Percentiles rank a stretch among this genome's conserved stretches.
These are phyloP conservation scores for Colletotrichum cereale DNA, from an alignment of 2,329 filamentous ascomycete species.

Conservation along the genomic window DNA sequence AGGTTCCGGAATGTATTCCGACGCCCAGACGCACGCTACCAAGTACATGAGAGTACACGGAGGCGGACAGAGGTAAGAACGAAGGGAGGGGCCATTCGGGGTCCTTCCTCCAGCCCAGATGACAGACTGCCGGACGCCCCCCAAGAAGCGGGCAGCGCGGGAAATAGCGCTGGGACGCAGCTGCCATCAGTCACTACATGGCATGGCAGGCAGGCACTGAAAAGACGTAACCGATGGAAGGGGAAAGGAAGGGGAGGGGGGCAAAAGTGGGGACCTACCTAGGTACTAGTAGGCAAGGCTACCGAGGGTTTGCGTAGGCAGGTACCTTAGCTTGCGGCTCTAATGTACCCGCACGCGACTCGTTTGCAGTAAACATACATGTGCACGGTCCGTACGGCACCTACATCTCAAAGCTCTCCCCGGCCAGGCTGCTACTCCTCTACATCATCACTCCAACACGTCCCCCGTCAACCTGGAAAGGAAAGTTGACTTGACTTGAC, in stretches of 20 bases:
- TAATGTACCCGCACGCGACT: not conserved
- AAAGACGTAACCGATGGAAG: constrained; percentile 15
- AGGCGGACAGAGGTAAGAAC: not conserved
- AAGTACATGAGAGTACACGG: not conserved
- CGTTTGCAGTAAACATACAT: not conserved
- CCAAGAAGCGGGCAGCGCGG: not conserved
- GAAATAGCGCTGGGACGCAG: constrained; percentile 20
- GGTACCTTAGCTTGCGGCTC: too few species aligned
- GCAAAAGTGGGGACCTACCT: not conserved
- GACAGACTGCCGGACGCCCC: not conserved
- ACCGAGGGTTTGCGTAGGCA: constrained; percentile 28
- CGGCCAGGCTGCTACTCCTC: constrained; percentile 33
- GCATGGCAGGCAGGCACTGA: not conserved
- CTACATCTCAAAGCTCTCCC: not conserved
- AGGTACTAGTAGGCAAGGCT: constrained; percentile 35
- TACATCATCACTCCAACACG: constrained; percentile 36
- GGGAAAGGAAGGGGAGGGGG: not conserved
- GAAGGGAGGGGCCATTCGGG: not conserved
- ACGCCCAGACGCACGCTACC: not conserved
- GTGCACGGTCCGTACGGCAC: too few species aligned
- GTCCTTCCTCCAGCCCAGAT: constrained; percentile 2
- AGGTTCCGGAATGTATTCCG: not conserved
- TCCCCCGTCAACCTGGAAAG: not conserved
- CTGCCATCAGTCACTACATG: constrained; percentile 13
- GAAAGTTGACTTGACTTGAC: too few species aligned